Evolutionary conservation across 768 basidiomycete genomes (phyloP).

Genomic region (Macrolepiota albuminosa): DNA sequence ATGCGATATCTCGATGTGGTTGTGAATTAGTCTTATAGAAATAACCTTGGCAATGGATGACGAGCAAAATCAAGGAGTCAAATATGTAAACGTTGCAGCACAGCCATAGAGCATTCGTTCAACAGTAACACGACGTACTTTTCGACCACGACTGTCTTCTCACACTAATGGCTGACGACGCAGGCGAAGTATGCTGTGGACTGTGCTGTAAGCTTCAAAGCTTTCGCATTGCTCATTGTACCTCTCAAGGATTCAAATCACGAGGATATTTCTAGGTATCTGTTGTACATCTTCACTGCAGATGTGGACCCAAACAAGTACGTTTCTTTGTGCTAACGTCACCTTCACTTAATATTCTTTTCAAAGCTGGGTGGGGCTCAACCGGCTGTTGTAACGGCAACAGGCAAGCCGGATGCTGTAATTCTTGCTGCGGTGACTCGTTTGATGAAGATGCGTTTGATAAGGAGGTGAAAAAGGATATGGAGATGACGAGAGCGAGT

Average conservation of each 20-base stretch:
- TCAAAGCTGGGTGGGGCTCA: slow-evolving; percentile 26
- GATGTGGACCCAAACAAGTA: slow-evolving; percentile 25
- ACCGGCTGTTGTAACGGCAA: slow-evolving; percentile 26
- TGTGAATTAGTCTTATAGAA: background rate
- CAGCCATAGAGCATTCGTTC: background rate
- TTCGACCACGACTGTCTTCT: background rate
- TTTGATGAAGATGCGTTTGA: slow-evolving; percentile 45
- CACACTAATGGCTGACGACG: slow-evolving; percentile 1
- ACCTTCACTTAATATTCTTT: background rate
- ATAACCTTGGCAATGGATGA: background rate
- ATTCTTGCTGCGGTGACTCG: slow-evolving; percentile 35
- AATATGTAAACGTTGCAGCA: too few relatives aligned
- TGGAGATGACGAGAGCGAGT: slow-evolving; percentile 31
- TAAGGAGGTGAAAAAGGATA: slow-evolving; percentile 31
- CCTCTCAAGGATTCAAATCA: background rate
- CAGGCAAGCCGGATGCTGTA: slow-evolving; percentile 38
- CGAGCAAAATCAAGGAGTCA: background rate
- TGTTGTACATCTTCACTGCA: slow-evolving; percentile 12
- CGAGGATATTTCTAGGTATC: slow-evolving; percentile 9
- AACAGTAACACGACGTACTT: too few relatives aligned
- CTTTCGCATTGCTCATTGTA: too few relatives aligned
- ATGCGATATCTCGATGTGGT: too few relatives aligned
- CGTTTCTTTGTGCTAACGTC: background rate
- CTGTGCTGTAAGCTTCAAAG: slow-evolving; percentile 22
- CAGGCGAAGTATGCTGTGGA: slow-evolving; percentile 18